Evolutionary conservation across 225 moss, liverwort and hornwort genomes (phyloP).

Genomic region (Bryoerythrophyllum caledonicum): DNA sequence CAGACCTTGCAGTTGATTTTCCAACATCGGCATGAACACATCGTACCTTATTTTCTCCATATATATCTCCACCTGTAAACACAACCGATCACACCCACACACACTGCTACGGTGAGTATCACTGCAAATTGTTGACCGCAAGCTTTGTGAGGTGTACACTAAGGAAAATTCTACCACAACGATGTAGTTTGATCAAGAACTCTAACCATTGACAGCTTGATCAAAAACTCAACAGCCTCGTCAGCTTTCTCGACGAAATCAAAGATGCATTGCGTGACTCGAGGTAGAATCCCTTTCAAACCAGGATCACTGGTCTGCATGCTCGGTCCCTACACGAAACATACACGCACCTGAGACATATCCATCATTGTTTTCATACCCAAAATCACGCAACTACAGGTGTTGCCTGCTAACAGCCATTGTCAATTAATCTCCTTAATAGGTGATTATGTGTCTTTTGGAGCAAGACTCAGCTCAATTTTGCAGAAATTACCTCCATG

Average conservation of each 20-base stretch:
- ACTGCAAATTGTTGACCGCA: background rate
- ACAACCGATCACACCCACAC: slow-evolving; percentile 11
- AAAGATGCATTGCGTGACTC: slow-evolving; percentile 59
- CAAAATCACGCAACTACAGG: background rate
- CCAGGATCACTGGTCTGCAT: slow-evolving; percentile 39
- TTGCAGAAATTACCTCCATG: slow-evolving; percentile 52
- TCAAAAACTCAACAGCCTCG: slow-evolving; percentile 43
- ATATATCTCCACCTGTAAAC: slow-evolving; percentile 62
- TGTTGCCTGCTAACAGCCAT: background rate
- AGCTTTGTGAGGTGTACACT: background rate
- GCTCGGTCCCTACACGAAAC: slow-evolving; percentile 45
- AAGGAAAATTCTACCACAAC: background rate
- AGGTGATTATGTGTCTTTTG: background rate
- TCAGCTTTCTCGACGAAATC: slow-evolving; percentile 46
- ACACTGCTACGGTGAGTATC: slow-evolving; percentile 2
- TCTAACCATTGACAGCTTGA: slow-evolving; percentile 63
- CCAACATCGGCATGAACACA: background rate
- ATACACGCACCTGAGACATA: background rate
- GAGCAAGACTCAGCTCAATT: background rate
- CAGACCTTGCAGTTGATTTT: background rate
- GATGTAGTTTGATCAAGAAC: slow-evolving; percentile 2
- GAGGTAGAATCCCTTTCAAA: slow-evolving; percentile 56
- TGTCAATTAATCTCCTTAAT: background rate
- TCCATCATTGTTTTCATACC: background rate
- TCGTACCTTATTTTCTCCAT: slow-evolving; percentile 63